Base-by-base conservation (phyloP, 2,329 filamentous ascomycete genomes). In the Clonostachys rosea region DNA sequence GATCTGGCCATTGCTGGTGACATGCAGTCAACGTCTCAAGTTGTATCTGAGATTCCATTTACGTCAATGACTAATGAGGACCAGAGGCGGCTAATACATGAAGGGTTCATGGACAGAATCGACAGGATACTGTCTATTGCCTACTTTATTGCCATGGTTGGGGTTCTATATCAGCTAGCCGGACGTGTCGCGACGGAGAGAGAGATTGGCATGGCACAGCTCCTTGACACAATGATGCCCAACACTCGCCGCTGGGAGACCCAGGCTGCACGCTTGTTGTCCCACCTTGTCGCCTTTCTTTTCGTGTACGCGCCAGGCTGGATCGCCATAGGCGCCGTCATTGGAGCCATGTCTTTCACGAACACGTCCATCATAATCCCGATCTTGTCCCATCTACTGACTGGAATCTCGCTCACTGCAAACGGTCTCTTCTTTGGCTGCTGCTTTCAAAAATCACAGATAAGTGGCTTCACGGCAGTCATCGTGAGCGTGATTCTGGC, bases 321-420 rank as follows among this genome's bases (percentile, higher is more conserved):
- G 36, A 64, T 70, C 20, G 68, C 69, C 12, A 65, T 76, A 5
- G 62, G 60, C 16, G 30, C 47, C 56, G 54, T 69, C 6, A 66
- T 66, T 44, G 55, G 53, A 51, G 45, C 52, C 9, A 49, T 65
- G 2, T 52, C 66, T 17, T 57, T 67, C 34, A 56, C 56, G 0
- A 52, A 49, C 5, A 56, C 63, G 9, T 64, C 53, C 46, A 52
- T 59, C 3, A 59, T 55, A 16, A 52, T 65, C 14, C 50, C 63
- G n/a, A 62, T 71, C 47, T 60, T 63, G 35, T 70, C 65, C 67
- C 64, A 83, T 69, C 62, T 74, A 54, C 51, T 75, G 63, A 52
- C 75, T 59, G 49, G 78, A 58, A 47, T 70, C 62, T 55, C 62
- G 62, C 78, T 85, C n/a, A 86, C 85, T 5, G 71, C 88, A 16